A percentile compares a stretch with the other conserved stretches of the same genome.
phyloP scores from a whole-genome alignment of 202 grass and related monocot genomes.

The Setaria italica region DNA sequence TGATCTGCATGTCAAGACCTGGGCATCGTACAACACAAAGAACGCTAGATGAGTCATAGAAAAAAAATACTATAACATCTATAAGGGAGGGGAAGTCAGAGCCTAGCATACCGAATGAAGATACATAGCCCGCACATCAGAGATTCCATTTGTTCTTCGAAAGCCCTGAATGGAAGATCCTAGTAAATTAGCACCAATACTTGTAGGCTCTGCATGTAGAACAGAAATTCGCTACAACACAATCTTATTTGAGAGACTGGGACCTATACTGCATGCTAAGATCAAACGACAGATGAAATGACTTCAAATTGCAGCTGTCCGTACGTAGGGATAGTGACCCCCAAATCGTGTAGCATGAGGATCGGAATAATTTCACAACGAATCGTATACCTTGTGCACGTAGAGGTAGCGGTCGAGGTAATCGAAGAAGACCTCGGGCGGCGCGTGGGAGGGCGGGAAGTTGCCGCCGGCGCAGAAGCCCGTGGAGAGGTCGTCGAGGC shows the following conservation, averaged over 20 bases:
- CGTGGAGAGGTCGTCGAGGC: conserved; percentile 73
- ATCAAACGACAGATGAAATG: background rate
- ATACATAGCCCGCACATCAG: conserved; percentile 70
- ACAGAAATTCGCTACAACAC: background rate
- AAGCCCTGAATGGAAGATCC: conserved; percentile 60
- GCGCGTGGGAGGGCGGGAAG: conserved; percentile 55
- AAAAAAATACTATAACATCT: background rate
- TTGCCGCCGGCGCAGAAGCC: conserved; percentile 70
- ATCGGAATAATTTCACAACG: background rate
- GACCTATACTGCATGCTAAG: background rate
- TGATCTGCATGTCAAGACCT: conserved; percentile 81
- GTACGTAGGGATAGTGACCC: background rate
- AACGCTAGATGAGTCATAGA: conserved; percentile 24
- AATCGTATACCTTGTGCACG: conserved; percentile 58
- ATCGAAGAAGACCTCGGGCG: conserved; percentile 72
- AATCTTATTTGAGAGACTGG: background rate
- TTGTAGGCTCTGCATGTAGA: background rate
- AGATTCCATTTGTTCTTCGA: conserved; percentile 58
- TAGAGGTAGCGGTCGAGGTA: conserved; percentile 85
- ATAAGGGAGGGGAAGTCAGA: conserved; percentile 15
- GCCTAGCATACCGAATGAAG: conserved; percentile 77
- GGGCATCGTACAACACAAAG: conserved; percentile 21
- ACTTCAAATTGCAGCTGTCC: background rate
- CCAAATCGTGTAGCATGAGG: background rate
- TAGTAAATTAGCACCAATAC: conserved; percentile 18